Evolutionary conservation across 2,329 filamentous ascomycete genomes (phyloP).

Genomic region (Penicillium concentricum): DNA sequence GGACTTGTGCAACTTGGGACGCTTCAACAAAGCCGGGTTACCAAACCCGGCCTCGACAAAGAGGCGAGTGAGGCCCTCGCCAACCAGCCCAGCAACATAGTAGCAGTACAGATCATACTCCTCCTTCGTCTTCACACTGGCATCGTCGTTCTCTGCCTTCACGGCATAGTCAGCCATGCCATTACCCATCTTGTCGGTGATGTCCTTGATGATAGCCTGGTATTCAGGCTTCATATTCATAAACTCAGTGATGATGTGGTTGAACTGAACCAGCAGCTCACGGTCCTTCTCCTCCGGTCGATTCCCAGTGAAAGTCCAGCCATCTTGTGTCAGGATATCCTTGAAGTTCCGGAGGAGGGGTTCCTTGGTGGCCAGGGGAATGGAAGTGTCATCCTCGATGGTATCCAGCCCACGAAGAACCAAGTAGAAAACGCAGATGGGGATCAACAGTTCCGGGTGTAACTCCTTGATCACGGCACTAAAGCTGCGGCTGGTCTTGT

Average conservation of each 20-base stretch:
- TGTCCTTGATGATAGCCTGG: constrained; percentile 83
- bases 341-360: constrained; percentile 82
- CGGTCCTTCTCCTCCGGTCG: constrained; percentile 91
- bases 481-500: constrained; percentile 90
- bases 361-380: constrained; percentile 77
- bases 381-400: constrained; percentile 98
- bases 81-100: constrained; percentile 97
- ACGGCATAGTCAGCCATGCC: constrained; percentile 96
- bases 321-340: constrained; percentile 72
- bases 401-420: constrained; percentile 90
- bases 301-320: constrained; percentile 86
- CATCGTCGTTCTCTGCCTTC: constrained; percentile 75
- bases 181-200: constrained; percentile 91
- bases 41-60: constrained; percentile 86
- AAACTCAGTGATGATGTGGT: constrained; percentile 81
- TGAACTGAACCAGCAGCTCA: constrained; percentile 87
- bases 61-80: constrained; percentile 84
- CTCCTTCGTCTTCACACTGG: constrained; percentile 76
- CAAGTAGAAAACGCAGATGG: constrained; percentile 89
- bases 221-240: constrained; percentile 85
- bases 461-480: constrained; percentile 91
- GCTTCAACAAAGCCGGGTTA: constrained; percentile 77
- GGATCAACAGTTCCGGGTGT: constrained; percentile 87
- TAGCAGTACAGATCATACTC: constrained; percentile 98
- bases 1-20: constrained; percentile 79